Evolutionary conservation across 2,329 filamentous ascomycete species (phyloP), one percentile per base, ranked within the genome.

Genomic region (Bipolaris bicolor): DNA sequence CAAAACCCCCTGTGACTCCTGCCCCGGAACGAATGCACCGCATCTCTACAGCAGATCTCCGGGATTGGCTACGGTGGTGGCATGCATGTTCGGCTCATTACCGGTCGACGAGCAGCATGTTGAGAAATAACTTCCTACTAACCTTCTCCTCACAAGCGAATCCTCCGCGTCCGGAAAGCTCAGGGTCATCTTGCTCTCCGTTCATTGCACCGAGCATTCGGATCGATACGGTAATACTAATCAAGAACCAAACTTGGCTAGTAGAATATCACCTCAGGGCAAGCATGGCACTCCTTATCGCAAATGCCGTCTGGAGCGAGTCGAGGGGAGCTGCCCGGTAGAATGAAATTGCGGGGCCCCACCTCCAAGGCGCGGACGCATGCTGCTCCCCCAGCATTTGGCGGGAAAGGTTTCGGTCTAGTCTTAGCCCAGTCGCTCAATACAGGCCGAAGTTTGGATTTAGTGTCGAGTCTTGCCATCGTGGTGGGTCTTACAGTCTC

Each of bases 271-370:
- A 33, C 15, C 49, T 53, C 18, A 37, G 16, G 31, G 37, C 26
- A 44, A 44, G 44, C 37, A 41, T 43, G 36, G 18, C 20, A 41
- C 22, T 13, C 33, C 20, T 37, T 46, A 48, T 31, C 22, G 22
- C 20, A 44, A 16, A 44, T 44, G 39, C 31, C 15, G 20, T 36
- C 29, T 45, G 37, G 18, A 37, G 39, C 37, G 11, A 44, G 26
- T 55, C 41, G 39, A 43, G 34, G 36, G 52, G 33, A 34, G 9
- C 15, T 24, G 58, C 59, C 31, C 15, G 41, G 44, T 49, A 54
- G 50, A 55, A 55, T 66, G 57, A 52, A 60, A 65, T 63, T 62
- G 66, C 67, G 70, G 69, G 68, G 67, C 68, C 67, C 69, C 69
- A 65, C 65, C 60, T 54, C 64, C 45, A 57, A 41, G 58, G 45